Conservation (phyloP, 1,139 yeast species). For the Geotrichum klebahnii region DNA sequence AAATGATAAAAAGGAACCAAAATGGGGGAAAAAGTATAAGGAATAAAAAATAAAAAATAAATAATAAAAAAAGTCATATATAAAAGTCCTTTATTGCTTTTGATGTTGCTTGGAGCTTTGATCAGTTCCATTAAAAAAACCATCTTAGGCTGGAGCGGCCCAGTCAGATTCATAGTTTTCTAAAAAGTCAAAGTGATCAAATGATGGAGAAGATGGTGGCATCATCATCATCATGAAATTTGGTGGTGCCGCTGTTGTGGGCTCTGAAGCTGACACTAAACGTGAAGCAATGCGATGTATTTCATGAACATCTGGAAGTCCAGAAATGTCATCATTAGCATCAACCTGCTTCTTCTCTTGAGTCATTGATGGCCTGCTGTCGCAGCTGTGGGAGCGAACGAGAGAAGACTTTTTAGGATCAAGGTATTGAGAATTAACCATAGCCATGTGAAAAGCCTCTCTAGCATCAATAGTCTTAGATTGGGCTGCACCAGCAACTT, state of each 20-base stretch:
- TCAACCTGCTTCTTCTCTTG: neutral
- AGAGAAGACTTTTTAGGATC: too few species aligned
- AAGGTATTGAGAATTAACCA: neutral
- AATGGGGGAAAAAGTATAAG: neutral
- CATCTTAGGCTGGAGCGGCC: too few species aligned
- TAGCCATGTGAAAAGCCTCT: constrained; percentile 5
- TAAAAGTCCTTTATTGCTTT: too few species aligned
- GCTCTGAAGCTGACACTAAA: too few species aligned
- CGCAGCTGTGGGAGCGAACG: neutral
- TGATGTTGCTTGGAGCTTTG: neutral
- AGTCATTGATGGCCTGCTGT: neutral
- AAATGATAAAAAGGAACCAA: neutral
- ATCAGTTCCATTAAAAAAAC: neutral
- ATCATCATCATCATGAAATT: too few species aligned
- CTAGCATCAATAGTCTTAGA: constrained; percentile 2
- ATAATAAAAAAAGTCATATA: neutral
- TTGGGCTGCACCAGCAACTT: neutral
- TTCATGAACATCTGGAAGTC: too few species aligned
- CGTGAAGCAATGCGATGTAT: too few species aligned
- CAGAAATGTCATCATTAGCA: neutral
- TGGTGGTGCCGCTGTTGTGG: too few species aligned
- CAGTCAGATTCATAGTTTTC: too few species aligned
- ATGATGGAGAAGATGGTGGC: too few species aligned
- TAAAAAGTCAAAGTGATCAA: too few species aligned
- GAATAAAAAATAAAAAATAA: neutral